Evolutionary conservation across 495 filamentous ascomycete genomes (phyloP), one percentile per base, ranked within the genome.

Genomic region (Parathielavia hyrcaniae): DNA sequence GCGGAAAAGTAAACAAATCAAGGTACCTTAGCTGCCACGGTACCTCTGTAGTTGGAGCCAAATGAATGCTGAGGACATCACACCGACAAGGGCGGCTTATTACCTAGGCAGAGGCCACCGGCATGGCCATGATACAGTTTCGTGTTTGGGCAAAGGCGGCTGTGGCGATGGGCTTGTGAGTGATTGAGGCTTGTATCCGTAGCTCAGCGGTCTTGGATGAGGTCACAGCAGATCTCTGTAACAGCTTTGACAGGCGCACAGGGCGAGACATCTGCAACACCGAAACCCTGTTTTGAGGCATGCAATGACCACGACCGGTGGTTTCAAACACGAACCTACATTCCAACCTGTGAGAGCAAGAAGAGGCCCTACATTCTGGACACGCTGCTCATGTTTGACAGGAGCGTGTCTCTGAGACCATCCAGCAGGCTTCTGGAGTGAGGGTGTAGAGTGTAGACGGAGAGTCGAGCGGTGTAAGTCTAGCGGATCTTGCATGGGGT

Each of bases 1-100:
- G 20, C 20, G 52, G 12, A 8, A 43, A 61, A 53, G 55, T 61
- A 61, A 61, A 61, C 54, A 61, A 61, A 58, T 39, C 49, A 53
- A 50, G 43, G n/a, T n/a, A n/a, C n/a, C n/a, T n/a, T n/a, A n/a
- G n/a, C n/a, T n/a, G n/a, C n/a, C n/a, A n/a, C n/a, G n/a, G n/a
- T n/a, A n/a, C n/a, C n/a, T n/a, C n/a, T n/a, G n/a, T n/a, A n/a
- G n/a, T n/a, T n/a, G n/a, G n/a, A n/a, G n/a, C n/a, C n/a, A n/a
- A n/a, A n/a, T n/a, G n/a, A n/a, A n/a, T 0, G 20, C 39, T 40
- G 43, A 40, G 32, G 51, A 47, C 32, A 34, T 17, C n/a, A n/a
- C n/a, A n/a, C n/a, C 14, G 2, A 3, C 6, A 9, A 14, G 32
- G 44, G 19, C 40, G 8, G 19, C 5, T 41, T 26, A n/a, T n/a